Percentiles rank a stretch among this genome's conserved stretches.
These are phyloP conservation scores for Ophiocordyceps camponoti-rufipedis DNA, from an alignment of 2,329 filamentous ascomycete species.

Conservation along the genomic window DNA sequence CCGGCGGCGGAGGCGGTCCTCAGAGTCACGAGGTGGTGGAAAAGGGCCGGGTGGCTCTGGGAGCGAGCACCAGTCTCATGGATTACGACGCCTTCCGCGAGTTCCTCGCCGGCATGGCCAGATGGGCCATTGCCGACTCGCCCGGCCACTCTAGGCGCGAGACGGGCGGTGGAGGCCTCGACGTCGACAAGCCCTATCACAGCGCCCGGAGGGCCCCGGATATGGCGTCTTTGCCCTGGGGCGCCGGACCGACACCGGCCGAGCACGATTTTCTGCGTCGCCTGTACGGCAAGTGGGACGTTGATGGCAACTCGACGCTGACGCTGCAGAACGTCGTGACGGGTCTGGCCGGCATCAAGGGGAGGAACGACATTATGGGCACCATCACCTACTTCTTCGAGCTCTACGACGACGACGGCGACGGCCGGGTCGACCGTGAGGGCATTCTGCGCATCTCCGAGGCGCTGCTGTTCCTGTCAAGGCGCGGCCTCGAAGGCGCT, in stretches of 20 bases:
- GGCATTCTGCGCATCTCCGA: slow-evolving; percentile 92
- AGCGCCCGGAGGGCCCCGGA: slow-evolving; percentile 31
- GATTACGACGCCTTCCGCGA: slow-evolving; percentile 94
- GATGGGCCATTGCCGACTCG: slow-evolving; percentile 84
- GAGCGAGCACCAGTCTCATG: slow-evolving; percentile 83
- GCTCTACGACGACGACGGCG: slow-evolving; percentile 81
- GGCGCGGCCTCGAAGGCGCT: slow-evolving; percentile 65
- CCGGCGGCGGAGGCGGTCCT: no score
- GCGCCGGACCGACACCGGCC: slow-evolving; percentile 46
- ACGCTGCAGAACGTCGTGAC: slow-evolving; percentile 84
- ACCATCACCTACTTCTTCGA: slow-evolving; percentile 97
- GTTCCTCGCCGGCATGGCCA: slow-evolving; percentile 75
- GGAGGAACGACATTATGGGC: slow-evolving; percentile 89
- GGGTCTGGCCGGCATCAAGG: slow-evolving; percentile 80
- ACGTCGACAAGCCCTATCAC: slow-evolving; percentile 35
- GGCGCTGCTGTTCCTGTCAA: slow-evolving; percentile 77
- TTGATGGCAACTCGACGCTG: slow-evolving; percentile 55
- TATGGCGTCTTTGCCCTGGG: slow-evolving; percentile 30
- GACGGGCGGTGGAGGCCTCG: slow-evolving; percentile 23
- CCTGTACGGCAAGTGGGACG: slow-evolving; percentile 78
- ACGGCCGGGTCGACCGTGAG: slow-evolving; percentile 85
- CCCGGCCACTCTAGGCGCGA: slow-evolving; percentile 39
- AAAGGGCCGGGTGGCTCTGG: slow-evolving; percentile 72
- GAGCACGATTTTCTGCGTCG: slow-evolving; percentile 90
- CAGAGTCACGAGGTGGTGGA: slow-evolving; percentile 31